Percentiles rank a stretch among this genome's conserved stretches.
Evolutionary conservation across 805 yeast species (phyloP).

Genomic region (Yamadazyma sp.): DNA sequence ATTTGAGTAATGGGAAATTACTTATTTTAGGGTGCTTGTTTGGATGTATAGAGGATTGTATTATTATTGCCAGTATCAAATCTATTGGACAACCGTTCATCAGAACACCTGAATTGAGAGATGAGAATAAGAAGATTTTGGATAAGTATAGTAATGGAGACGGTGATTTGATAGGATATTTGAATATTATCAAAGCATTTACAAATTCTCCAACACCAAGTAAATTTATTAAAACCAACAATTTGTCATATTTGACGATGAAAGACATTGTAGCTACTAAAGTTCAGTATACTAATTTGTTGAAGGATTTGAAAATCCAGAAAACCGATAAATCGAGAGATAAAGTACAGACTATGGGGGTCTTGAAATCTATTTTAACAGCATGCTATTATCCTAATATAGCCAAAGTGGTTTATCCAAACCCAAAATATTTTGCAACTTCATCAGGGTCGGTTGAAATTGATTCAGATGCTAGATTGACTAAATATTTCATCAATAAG

Average conservation of each 20-base stretch:
- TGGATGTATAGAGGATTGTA: conserved; percentile 72
- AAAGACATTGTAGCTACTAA: conserved; percentile 71
- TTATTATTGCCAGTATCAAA: conserved; percentile 77
- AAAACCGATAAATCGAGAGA: conserved; percentile 34
- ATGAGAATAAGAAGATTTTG: conserved; percentile 50
- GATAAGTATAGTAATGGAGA: conserved; percentile 42
- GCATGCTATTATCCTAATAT: conserved; percentile 83
- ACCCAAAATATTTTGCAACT: conserved; percentile 67
- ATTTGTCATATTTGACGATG: conserved; percentile 59
- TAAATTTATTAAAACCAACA: conserved; percentile 52
- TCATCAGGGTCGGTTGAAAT: conserved; percentile 76
- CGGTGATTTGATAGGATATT: conserved; percentile 77
- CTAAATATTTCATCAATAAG: conserved; percentile 6
- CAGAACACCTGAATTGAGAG: conserved; percentile 60
- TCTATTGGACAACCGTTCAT: conserved; percentile 75
- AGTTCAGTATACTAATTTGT: conserved; percentile 63
- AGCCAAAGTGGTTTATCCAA: conserved; percentile 79
- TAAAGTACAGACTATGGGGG: conserved; percentile 45
- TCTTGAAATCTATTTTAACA: conserved; percentile 66
- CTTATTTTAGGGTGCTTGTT: conserved; percentile 77
- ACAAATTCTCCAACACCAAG: background rate
- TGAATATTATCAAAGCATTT: conserved; percentile 57
- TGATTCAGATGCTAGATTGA: conserved; percentile 68
- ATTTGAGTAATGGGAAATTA: conserved; percentile 80
- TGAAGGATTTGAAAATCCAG: conserved; percentile 76